These are phyloP conservation scores for Amaranthus tricolor DNA, from an alignment of 179 eudicot genomes.

Conservation along the genomic window DNA sequence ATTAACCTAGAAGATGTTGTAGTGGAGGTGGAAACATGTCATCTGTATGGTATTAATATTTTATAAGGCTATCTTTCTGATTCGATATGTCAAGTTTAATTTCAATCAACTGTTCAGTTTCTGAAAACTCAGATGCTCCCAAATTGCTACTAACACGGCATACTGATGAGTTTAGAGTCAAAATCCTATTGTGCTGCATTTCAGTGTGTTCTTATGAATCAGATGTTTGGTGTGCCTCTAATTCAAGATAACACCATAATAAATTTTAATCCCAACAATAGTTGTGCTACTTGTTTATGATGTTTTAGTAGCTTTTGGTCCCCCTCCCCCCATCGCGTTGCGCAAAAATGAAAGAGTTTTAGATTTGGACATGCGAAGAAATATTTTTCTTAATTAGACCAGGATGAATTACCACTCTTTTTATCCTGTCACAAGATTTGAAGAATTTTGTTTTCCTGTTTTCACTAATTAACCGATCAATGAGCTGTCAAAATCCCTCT, in stretches of 20 bases:
- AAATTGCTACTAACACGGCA: background rate
- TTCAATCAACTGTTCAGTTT: background rate
- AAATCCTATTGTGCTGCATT: background rate
- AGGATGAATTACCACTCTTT: too few species aligned
- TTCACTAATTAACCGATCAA: background rate
- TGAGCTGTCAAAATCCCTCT: background rate
- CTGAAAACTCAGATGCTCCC: background rate
- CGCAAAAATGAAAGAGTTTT: too few species aligned
- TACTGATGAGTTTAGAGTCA: background rate
- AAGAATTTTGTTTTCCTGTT: background rate
- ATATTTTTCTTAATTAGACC: too few species aligned
- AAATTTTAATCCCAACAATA: background rate
- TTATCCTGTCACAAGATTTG: background rate
- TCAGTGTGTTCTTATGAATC: background rate
- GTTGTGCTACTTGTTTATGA: background rate
- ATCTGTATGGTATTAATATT: background rate
- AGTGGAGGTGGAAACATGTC: conserved; percentile 5
- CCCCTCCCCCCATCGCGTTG: background rate
- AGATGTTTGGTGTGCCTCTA: background rate
- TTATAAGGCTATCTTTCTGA: background rate
- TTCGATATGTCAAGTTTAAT: background rate
- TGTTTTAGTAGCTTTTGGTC: too few species aligned
- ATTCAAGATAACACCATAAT: background rate
- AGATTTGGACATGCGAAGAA: too few species aligned
- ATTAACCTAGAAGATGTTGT: background rate